These are phyloP conservation scores for Sorghum bicolor DNA, from an alignment of 176 grass and related monocot species.

Conservation along the genomic window Sorghum_bicolor_NCBIv3 NC_012873.2:2425001-2425500, in stretches of 20 bases:
- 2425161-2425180: slow-evolving; percentile 14
- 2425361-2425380: slow-evolving; percentile 14
- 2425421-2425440: slow-evolving; percentile 26
- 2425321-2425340: slow-evolving; percentile 25
- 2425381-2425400: background rate
- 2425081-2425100: slow-evolving; percentile 5
- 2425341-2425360: slow-evolving; percentile 1
- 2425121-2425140: slow-evolving; percentile 22
- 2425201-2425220: slow-evolving; percentile 32
- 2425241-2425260: background rate
- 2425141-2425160: slow-evolving; percentile 10
- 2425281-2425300: slow-evolving; percentile 6
- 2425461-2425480: slow-evolving; percentile 8
- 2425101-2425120: slow-evolving; percentile 4
- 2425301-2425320: slow-evolving; percentile 3
- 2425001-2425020: background rate
- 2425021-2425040: slow-evolving; percentile 22
- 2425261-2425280: slow-evolving; percentile 23
- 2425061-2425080: background rate
- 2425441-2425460: slow-evolving; percentile 15
- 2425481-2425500: background rate
- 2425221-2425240: slow-evolving; percentile 24
- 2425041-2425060: slow-evolving; percentile 13
- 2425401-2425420: background rate
- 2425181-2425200: background rate